Conservation (phyloP, 306 rosid genomes). For the Ceratonia siliqua region DNA sequence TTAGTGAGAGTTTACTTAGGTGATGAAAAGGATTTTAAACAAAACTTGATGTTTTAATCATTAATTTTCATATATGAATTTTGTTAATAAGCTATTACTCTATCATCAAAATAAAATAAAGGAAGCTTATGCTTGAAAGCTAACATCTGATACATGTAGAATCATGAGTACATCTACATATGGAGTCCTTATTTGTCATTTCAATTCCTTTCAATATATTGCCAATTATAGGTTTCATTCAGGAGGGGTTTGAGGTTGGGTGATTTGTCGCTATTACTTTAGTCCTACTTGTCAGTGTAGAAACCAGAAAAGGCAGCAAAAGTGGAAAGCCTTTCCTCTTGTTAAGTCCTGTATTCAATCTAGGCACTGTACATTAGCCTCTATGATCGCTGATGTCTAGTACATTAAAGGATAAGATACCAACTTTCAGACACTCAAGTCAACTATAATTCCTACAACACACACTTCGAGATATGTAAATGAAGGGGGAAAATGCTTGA, state of each 20-base stretch:
- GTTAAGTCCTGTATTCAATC: too few species aligned
- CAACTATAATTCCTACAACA: not conserved
- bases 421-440: not conserved
- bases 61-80: not conserved
- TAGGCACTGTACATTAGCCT: too few species aligned
- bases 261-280: not conserved
- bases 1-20: not conserved
- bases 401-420: not conserved
- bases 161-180: not conserved
- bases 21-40: conserved; percentile 24
- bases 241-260: not conserved
- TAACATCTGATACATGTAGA: too few species aligned
- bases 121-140: too few species aligned
- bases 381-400: not conserved
- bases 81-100: conserved; percentile 14
- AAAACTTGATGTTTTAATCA: not conserved
- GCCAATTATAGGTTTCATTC: not conserved
- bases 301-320: not conserved
- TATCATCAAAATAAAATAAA: too few species aligned
- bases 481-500: not conserved
- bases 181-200: not conserved
- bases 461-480: not conserved
- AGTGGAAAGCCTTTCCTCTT: too few species aligned
- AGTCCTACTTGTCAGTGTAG: not conserved
- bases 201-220: not conserved